A percentile compares a stretch with the other conserved stretches of the same genome.
phyloP scores from a whole-genome alignment of 805 yeast species.

The Grigorovia jiainica region DNA sequence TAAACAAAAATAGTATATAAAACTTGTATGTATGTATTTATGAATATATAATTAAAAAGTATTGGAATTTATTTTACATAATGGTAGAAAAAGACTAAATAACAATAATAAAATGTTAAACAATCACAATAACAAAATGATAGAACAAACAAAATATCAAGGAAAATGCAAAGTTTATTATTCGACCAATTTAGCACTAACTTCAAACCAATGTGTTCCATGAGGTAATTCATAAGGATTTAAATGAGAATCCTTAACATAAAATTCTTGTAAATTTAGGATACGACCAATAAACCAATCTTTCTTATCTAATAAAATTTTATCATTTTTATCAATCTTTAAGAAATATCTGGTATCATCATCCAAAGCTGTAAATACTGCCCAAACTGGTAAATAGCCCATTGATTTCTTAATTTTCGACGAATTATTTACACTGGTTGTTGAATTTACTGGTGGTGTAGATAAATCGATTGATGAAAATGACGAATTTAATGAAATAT shows the following conservation, averaged over 20 bases:
- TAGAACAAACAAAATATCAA: neutral
- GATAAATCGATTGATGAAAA: constrained; percentile 28
- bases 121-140: no score
- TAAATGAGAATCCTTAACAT: constrained; percentile 34
- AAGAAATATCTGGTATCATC: constrained; percentile 81
- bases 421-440: constrained; percentile 5
- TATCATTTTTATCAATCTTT: constrained; percentile 28
- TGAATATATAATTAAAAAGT: neutral
- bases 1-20: no score
- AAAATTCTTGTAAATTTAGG: constrained; percentile 42
- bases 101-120: neutral
- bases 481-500: constrained; percentile 25
- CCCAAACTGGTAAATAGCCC: constrained; percentile 72
- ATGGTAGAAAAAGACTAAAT: neutral
- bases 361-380: constrained; percentile 69
- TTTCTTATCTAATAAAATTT: constrained; percentile 26
- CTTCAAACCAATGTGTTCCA: constrained; percentile 56
- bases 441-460: constrained; percentile 25
- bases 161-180: no score
- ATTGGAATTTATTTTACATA: no score
- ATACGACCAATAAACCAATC: constrained; percentile 85
- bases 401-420: no score
- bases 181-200: constrained; percentile 37
- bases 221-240: constrained; percentile 61
- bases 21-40: no score